phyloP scores from a whole-genome alignment of 805 yeast species.

The Alloascoidea africana region DNA sequence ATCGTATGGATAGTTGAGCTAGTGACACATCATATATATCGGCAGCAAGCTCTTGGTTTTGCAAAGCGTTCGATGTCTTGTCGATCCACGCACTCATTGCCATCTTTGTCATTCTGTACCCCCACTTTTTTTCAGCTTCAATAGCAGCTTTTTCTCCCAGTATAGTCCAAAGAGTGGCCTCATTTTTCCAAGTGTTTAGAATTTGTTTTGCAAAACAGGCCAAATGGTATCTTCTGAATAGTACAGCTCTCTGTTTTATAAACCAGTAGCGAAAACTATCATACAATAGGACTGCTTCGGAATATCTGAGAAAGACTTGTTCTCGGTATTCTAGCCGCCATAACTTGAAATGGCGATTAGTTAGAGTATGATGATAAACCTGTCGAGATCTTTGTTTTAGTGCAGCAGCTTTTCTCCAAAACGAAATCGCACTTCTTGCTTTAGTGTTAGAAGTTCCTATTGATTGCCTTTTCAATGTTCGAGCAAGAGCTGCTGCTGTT shows the following conservation, averaged over 20 bases:
- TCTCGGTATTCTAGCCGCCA: background rate
- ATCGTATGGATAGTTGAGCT: background rate
- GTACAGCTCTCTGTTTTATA: background rate
- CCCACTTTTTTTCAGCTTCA: background rate
- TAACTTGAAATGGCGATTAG: background rate
- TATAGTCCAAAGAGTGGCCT: background rate
- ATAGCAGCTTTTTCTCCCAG: background rate
- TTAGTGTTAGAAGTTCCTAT: background rate
- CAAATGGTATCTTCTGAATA: background rate
- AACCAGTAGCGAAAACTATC: background rate
- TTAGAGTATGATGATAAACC: background rate
- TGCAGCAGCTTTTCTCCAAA: background rate
- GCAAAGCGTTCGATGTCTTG: background rate
- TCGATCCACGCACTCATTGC: background rate
- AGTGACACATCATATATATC: background rate
- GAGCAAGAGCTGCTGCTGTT: background rate
- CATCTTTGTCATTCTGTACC: background rate
- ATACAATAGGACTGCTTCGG: background rate
- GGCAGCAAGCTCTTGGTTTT: background rate
- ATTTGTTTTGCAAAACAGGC: conserved; percentile 1
- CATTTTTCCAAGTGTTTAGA: background rate
- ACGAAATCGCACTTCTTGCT: background rate
- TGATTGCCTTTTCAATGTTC: background rate
- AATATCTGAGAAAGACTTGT: background rate
- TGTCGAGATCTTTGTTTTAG: background rate